Conservation (phyloP, 2,329 filamentous ascomycete genomes). For the Colletotrichum noveboracense region DNA sequence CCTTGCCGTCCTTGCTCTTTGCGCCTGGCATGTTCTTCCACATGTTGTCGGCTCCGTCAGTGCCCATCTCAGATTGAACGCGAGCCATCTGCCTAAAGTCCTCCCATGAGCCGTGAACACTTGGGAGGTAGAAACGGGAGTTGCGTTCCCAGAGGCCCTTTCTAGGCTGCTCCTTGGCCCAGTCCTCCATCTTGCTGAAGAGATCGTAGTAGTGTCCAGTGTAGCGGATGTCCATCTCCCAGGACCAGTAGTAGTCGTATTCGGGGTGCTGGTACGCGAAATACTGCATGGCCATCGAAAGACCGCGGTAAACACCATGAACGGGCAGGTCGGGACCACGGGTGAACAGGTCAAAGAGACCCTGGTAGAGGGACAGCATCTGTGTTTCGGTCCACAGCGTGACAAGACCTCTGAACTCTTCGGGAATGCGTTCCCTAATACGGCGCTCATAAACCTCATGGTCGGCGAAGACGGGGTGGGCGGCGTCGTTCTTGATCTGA, state of each 20-base stretch:
- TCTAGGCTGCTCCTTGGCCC: conserved; percentile 75
- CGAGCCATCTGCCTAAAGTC: conserved; percentile 80
- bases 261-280: conserved; percentile 89
- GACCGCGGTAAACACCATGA: conserved; percentile 90
- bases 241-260: conserved; percentile 92
- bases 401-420: conserved; percentile 87
- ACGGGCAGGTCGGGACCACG: conserved; percentile 74
- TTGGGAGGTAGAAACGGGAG: conserved; percentile 77
- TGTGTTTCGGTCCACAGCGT: conserved; percentile 94
- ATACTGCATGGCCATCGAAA: conserved; percentile 94
- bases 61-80: conserved; percentile 75
- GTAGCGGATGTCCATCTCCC: conserved; percentile 93
- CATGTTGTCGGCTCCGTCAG: conserved; percentile 68
- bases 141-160: conserved; percentile 86
- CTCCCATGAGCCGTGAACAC: conserved; percentile 78
- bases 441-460: conserved; percentile 70
- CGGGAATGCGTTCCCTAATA: conserved; percentile 72
- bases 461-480: conserved; percentile 80
- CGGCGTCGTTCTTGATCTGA: conserved; percentile 79
- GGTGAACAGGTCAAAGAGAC: conserved; percentile 77
- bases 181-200: conserved; percentile 71
- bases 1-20: conserved; percentile 36
- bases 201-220: conserved; percentile 85
- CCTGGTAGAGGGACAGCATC: conserved; percentile 90
- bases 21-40: conserved; percentile 61